Evolutionary conservation across 2,329 filamentous ascomycete species (phyloP).

Genomic region (Claviceps citrina): DNA sequence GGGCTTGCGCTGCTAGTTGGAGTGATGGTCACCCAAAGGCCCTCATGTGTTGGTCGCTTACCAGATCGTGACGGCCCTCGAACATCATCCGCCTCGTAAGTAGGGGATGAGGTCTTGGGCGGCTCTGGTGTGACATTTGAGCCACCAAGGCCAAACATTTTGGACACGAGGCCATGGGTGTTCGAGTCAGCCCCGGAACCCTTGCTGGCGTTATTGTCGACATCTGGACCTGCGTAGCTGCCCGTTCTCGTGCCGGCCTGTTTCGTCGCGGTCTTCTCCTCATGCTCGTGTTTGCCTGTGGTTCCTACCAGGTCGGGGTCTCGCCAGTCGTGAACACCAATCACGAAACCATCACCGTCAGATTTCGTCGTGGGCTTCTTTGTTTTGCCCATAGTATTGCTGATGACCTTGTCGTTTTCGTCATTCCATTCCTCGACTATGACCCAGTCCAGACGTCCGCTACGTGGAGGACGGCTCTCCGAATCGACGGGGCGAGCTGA

Average conservation of each 20-base stretch:
- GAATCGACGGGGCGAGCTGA: conserved; percentile 23
- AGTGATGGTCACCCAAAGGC: conserved; percentile 91
- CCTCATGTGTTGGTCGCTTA: conserved; percentile 33
- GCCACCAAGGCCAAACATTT: conserved; percentile 33
- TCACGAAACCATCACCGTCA: conserved; percentile 44
- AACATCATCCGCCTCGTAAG: conserved; percentile 10
- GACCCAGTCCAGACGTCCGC: conserved; percentile 61
- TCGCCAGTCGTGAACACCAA: conserved; percentile 77
- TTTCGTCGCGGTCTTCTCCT: conserved; percentile 1
- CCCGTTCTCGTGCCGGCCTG: conserved; percentile 3
- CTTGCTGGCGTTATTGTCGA: background rate
- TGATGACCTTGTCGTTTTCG: conserved; percentile 29
- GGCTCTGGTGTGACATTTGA: conserved; percentile 10
- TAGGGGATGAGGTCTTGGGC: conserved; percentile 6
- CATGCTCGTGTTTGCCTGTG: conserved; percentile 1
- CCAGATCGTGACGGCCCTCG: conserved; percentile 6
- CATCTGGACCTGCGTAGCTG: background rate
- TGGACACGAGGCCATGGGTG: conserved; percentile 29
- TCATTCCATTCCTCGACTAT: conserved; percentile 51
- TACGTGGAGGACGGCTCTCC: conserved; percentile 52
- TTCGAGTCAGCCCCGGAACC: conserved; percentile 20
- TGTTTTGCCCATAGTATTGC: conserved; percentile 21
- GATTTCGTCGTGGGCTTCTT: conserved; percentile 9
- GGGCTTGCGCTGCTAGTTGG: conserved; percentile 80
- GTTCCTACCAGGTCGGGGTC: conserved; percentile 43